These are phyloP conservation scores for Dactylonectria macrodidyma DNA, from an alignment of 2,329 filamentous ascomycete genomes.

Conservation along the genomic window DNA sequence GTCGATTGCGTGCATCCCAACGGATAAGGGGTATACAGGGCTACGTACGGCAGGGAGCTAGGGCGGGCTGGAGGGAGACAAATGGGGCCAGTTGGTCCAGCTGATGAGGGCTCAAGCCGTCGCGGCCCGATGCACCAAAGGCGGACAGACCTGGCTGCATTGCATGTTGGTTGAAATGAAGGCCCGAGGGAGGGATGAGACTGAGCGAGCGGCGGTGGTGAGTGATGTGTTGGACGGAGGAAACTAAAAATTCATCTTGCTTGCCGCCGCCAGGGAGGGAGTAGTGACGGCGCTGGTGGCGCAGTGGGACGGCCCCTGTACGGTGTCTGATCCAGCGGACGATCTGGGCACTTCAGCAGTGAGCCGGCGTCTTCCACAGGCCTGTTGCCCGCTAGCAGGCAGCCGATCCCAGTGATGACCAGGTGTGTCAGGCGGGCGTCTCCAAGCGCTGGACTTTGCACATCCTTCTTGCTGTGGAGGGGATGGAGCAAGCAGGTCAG, in stretches of 20 bases:
- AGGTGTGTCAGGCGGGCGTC: constrained; percentile 31
- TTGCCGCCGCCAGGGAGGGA: constrained; percentile 25
- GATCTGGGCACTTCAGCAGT: constrained; percentile 42
- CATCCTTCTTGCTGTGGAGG: constrained; percentile 20
- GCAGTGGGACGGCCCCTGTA: constrained; percentile 42
- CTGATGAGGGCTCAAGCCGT: constrained; percentile 25
- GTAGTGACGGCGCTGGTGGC: constrained; percentile 39
- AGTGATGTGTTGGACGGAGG: constrained; percentile 7
- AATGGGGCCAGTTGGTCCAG: constrained; percentile 10
- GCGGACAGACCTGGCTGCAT: constrained; percentile 19
- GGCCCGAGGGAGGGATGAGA: constrained; percentile 24
- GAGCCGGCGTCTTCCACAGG: constrained; percentile 29
- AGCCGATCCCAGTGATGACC: constrained; percentile 38
- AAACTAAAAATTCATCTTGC: constrained; percentile 23
- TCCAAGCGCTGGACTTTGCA: constrained; percentile 5
- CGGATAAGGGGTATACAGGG: neutral
- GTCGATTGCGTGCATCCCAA: neutral
- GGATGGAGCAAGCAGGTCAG: constrained; percentile 32
- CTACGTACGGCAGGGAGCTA: neutral
- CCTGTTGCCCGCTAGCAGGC: constrained; percentile 32
- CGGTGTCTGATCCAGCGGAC: constrained; percentile 43
- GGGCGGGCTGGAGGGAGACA: neutral
- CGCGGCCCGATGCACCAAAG: constrained; percentile 22
- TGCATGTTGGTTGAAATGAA: constrained; percentile 36
- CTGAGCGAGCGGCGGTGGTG: constrained; percentile 12